Conservation (phyloP, 345 rosid genomes). For the Erodium maritimum region DNA sequence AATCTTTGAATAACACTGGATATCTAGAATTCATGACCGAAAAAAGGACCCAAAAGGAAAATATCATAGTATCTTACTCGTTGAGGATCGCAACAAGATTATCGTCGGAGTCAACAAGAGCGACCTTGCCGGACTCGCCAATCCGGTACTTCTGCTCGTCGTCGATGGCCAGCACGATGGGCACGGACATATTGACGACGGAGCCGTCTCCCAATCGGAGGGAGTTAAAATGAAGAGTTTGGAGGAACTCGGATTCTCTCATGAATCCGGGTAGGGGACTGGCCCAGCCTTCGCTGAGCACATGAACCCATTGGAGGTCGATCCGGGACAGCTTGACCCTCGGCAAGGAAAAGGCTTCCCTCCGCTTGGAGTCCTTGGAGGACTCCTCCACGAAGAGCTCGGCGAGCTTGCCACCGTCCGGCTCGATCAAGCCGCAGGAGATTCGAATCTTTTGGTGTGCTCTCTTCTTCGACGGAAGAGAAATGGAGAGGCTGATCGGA, state of each 20-base stretch:
- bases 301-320: conserved; percentile 88
- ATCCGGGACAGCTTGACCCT: conserved; percentile 55
- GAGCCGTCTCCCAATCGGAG: conserved; percentile 86
- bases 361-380: conserved; percentile 32
- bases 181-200: conserved; percentile 94
- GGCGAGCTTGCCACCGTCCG: conserved; percentile 81
- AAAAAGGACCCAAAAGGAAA: not conserved
- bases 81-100: conserved; percentile 59
- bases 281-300: conserved; percentile 98
- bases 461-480: conserved; percentile 8
- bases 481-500: conserved; percentile 22
- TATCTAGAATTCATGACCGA: not conserved
- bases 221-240: conserved; percentile 98
- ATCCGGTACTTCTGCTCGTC: conserved; percentile 56
- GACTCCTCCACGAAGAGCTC: conserved; percentile 58
- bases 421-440: conserved; percentile 56
- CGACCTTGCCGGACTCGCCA: conserved; percentile 59
- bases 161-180: conserved; percentile 77
- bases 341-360: conserved; percentile 55
- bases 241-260: conserved; percentile 99
- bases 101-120: conserved; percentile 60
- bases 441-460: conserved; percentile 11
- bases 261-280: conserved; percentile 94
- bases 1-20: too few relatives aligned
- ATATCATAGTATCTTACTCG: conserved; percentile 43